Base-by-base conservation (phyloP, 2,329 filamentous ascomycete genomes). In the Ophiostoma piceae region DNA sequence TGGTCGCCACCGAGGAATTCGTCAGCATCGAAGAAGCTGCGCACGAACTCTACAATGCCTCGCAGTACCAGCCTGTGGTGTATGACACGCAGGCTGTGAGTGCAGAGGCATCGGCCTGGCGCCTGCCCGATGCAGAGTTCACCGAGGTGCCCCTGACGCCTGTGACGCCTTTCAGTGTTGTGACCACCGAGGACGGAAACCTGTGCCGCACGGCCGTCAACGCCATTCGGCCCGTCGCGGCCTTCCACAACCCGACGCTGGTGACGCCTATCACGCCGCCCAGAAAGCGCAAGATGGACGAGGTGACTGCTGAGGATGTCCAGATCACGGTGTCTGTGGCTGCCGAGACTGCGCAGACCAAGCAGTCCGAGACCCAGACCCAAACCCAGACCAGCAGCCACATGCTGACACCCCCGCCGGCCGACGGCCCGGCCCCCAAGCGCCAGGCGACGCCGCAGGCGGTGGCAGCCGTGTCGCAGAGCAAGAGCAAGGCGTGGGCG, bases 221-320 rank as follows among this genome's bases (percentile, higher is more conserved):
- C 14, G 29, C 29, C 3, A 11, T 5, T 7, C 39, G 8, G 65
- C 7, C 14, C 26, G 12, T n/a, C 12, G n/a, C 37, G 8, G 12
- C 6, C 8, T 2, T n/a, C 3, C 3, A 39, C 16, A 26, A 29
- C 57, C 16, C 32, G 26, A 19, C 29, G 32, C 41, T 39, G 32
- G 12, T n/a, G 26, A 9, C 29, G 32, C 41, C 47, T 35, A 16
- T 22, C 4, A 35, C 62, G 16, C 47, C 51, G 47, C 54, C 43
- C 22, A 71, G 69, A 60, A 79, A 79, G 73, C 75, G 78, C 19
- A 79, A 79, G 72, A 76, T 76, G 0, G 75, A 75, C 1, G 75
- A 76, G 1, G 78, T 79, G 51, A 47, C 66, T 14, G 67, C 43
- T 1, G 47, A 67, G 6, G 47, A 67, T 29, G 22, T 12, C 35